Percentiles rank a stretch among this genome's conserved stretches.
Evolutionary conservation across 371 early-diverging fungal species (phyloP).

Genomic region (Lichtheimia ornata): DNA sequence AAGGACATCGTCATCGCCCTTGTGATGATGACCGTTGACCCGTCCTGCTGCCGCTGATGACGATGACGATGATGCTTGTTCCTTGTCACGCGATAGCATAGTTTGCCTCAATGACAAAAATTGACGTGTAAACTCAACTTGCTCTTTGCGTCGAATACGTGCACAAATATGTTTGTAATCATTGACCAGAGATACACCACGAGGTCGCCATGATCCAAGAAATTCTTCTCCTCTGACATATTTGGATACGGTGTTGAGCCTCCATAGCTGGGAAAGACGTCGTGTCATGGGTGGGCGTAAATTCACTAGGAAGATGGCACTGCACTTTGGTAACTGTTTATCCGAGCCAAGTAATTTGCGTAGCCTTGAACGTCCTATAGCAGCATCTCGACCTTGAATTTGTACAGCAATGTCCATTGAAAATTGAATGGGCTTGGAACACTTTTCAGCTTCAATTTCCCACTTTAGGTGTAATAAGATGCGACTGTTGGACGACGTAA

Average conservation of each 20-base stretch:
- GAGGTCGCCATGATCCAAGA: conserved; percentile 76
- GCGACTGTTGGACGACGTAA: conserved; percentile 64
- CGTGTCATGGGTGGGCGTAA: conserved; percentile 60
- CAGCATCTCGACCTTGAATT: conserved; percentile 52
- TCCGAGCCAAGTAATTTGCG: conserved; percentile 23
- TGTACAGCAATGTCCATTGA: conserved; percentile 65
- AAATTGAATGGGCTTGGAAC: conserved; percentile 59
- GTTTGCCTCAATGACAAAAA: conserved; percentile 11
- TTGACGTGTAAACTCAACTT: conserved; percentile 17
- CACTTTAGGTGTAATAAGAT: conserved; percentile 63
- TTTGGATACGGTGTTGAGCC: conserved; percentile 69
- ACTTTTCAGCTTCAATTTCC: conserved; percentile 59
- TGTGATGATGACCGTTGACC: too few species aligned
- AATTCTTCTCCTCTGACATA: conserved; percentile 89
- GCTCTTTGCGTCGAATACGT: conserved; percentile 27
- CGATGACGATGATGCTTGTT: background rate
- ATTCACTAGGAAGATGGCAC: conserved; percentile 53
- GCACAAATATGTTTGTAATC: conserved; percentile 57
- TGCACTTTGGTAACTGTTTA: conserved; percentile 42
- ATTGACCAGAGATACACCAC: conserved; percentile 69
- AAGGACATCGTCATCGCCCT: conserved; percentile 3
- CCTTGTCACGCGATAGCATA: background rate
- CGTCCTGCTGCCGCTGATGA: too few species aligned
- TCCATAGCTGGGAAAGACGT: conserved; percentile 66
- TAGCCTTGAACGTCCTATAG: conserved; percentile 46